A percentile compares a stretch with the other conserved stretches of the same genome.
Evolutionary conservation across 306 rosid species (phyloP).

Genomic region (Medicago lupulina): DNA sequence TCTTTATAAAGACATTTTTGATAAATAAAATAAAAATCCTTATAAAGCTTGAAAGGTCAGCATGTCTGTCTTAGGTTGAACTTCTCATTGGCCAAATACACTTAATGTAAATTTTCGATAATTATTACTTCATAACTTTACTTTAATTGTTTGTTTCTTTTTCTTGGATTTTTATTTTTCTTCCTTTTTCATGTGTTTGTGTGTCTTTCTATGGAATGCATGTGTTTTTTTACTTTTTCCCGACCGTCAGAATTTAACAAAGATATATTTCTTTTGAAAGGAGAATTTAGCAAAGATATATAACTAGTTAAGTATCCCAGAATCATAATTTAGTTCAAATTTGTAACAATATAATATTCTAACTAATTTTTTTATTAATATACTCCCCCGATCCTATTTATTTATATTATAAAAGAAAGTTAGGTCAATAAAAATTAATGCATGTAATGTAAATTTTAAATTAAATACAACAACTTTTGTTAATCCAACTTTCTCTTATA

Average conservation of each 20-base stretch:
- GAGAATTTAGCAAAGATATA: not conserved
- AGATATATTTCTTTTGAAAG: too few relatives aligned
- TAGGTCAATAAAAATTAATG: too few relatives aligned
- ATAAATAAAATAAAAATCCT: conserved; percentile 4
- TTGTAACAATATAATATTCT: not conserved
- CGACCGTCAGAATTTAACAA: not conserved
- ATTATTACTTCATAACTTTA: conserved; percentile 27
- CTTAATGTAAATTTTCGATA: conserved; percentile 31
- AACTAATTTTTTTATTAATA: too few relatives aligned
- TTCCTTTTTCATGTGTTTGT: not conserved
- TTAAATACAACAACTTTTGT: too few relatives aligned
- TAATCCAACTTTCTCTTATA: too few relatives aligned
- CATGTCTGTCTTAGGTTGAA: conserved; percentile 51
- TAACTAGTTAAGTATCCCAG: not conserved
- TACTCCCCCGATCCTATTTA: too few relatives aligned
- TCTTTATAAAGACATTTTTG: conserved; percentile 18
- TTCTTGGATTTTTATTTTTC: not conserved
- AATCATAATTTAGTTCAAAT: not conserved
- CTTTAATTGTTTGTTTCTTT: conserved; percentile 9
- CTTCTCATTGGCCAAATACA: conserved; percentile 49
- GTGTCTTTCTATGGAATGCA: not conserved
- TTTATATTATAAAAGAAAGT: too few relatives aligned
- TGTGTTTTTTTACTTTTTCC: not conserved
- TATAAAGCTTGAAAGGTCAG: conserved; percentile 33
- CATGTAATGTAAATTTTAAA: too few relatives aligned